phyloP scores from a whole-genome alignment of 331 rosid species.

The Telfairia occidentalis region DNA sequence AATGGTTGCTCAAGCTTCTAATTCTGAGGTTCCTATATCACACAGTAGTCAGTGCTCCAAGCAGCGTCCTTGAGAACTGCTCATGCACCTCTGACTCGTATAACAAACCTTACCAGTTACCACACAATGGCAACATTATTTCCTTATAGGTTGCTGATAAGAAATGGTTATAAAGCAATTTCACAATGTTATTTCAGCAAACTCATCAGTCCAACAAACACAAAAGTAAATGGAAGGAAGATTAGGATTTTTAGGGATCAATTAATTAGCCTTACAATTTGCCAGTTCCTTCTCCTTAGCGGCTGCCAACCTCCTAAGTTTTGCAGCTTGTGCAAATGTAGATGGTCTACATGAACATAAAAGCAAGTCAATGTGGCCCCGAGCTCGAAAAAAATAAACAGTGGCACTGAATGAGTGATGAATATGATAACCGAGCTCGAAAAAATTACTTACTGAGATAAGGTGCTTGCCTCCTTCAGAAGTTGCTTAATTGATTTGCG shows the following conservation, averaged over 20 bases:
- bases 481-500: conserved; percentile 57
- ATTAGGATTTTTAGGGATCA: conserved; percentile 4
- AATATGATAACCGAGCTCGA: background rate
- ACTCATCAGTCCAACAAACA: background rate
- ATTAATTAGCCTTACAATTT: conserved; percentile 41
- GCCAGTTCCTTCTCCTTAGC: conserved; percentile 79
- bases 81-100: background rate
- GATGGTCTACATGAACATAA: conserved; percentile 55
- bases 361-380: conserved; percentile 1
- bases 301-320: conserved; percentile 61
- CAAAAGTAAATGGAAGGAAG: conserved; percentile 5
- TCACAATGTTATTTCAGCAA: background rate
- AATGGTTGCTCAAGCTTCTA: background rate
- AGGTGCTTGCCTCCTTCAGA: conserved; percentile 60
- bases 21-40: background rate
- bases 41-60: background rate
- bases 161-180: background rate
- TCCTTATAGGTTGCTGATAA: background rate
- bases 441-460: conserved; percentile 57
- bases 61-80: background rate
- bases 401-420: background rate
- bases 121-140: background rate
- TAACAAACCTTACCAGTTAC: background rate
- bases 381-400: background rate
- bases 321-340: conserved; percentile 84